phyloP scores from a whole-genome alignment of 1,284 basidiomycete genomes.

The Phlebopus sp. region DNA sequence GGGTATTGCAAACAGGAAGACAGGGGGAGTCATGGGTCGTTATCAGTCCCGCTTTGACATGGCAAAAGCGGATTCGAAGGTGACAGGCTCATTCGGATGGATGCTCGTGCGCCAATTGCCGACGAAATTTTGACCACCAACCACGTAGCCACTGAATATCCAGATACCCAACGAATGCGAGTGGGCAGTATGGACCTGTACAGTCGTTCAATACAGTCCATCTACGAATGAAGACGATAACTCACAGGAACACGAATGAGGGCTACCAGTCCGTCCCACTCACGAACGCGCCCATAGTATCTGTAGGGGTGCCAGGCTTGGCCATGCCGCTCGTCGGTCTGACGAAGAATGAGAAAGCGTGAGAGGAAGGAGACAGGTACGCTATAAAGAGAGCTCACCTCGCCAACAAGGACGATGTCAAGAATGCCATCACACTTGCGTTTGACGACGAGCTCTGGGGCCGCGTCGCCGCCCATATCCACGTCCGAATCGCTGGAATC shows the following conservation, averaged over 20 bases:
- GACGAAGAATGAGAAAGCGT: slow-evolving; percentile 3
- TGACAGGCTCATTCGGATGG: slow-evolving; percentile 40
- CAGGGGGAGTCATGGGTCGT: too few relatives aligned
- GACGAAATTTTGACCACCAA: slow-evolving; percentile 61
- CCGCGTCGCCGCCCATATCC: slow-evolving; percentile 24
- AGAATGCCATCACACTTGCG: slow-evolving; percentile 47
- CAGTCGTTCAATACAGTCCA: slow-evolving; percentile 2
- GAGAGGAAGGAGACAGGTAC: slow-evolving; percentile 5
- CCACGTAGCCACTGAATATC: slow-evolving; percentile 69
- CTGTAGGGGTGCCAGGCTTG: slow-evolving; percentile 58
- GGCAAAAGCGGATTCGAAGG: slow-evolving; percentile 58
- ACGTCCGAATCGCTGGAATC: slow-evolving; percentile 16
- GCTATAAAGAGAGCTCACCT: slow-evolving; percentile 31
- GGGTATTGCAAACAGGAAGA: background rate
- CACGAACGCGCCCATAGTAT: slow-evolving; percentile 62
- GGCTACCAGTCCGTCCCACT: slow-evolving; percentile 67
- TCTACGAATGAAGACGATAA: slow-evolving; percentile 2
- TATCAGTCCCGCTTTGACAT: slow-evolving; percentile 42
- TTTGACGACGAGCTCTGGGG: slow-evolving; percentile 25
- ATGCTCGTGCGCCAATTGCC: slow-evolving; percentile 59
- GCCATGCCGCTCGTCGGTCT: slow-evolving; percentile 56
- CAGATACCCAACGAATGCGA: slow-evolving; percentile 35
- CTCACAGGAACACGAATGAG: slow-evolving; percentile 51
- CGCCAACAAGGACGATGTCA: slow-evolving; percentile 59
- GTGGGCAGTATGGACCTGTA: slow-evolving; percentile 8